Evolutionary conservation across 768 basidiomycete species (phyloP).

Genomic region (Podaxis sp.): DNA sequence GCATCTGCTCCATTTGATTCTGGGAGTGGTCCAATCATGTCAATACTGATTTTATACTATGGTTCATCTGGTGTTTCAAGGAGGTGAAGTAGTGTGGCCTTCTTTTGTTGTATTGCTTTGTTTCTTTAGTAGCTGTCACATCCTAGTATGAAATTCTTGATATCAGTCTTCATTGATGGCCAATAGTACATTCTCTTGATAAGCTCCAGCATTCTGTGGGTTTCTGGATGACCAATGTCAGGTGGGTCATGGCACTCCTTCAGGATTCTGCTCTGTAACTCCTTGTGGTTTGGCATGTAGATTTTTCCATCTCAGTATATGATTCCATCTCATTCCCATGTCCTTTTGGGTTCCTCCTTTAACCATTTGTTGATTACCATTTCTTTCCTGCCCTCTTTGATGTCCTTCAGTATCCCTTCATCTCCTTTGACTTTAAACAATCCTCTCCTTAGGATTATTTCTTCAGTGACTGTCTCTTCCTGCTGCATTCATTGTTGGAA

Average conservation of each 20-base stretch:
- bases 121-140: background rate
- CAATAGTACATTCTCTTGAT: too few species aligned
- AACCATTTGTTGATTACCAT: background rate
- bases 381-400: too few species aligned
- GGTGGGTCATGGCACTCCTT: background rate
- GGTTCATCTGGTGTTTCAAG: background rate
- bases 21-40: too few species aligned
- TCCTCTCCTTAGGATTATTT: too few species aligned
- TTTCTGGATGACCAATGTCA: too few species aligned
- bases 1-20: too few species aligned
- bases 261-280: background rate
- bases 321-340: background rate
- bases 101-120: background rate
- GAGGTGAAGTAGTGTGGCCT: background rate
- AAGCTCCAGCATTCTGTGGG: background rate
- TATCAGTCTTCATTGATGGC: too few species aligned
- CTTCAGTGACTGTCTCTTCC: too few species aligned
- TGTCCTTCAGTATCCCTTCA: background rate
- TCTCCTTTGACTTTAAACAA: background rate
- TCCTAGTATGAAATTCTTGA: background rate
- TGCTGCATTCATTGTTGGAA: too few species aligned
- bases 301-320: background rate
- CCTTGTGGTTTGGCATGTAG: background rate
- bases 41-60: conserved; percentile 1
- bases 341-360: background rate